Conservation (phyloP, 1,139 yeast genomes). For the Protomyces pachydermus region DNA sequence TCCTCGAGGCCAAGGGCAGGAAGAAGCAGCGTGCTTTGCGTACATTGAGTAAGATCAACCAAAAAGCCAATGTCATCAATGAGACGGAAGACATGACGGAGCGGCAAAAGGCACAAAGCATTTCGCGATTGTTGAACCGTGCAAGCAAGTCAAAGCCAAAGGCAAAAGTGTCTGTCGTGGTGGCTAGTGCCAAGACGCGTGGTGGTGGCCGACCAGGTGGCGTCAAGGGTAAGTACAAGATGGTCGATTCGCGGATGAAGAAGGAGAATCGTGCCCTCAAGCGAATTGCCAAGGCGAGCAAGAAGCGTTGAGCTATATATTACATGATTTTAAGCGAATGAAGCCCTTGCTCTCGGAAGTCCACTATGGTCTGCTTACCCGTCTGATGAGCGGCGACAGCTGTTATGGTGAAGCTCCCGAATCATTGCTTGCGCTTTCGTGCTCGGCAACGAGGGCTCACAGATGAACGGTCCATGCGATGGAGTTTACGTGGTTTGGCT, state of each 20-base stretch:
- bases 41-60: conserved; percentile 83
- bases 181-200: conserved; percentile 78
- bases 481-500: no score
- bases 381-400: no score
- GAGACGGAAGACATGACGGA: conserved; percentile 85
- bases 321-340: no score
- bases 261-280: conserved; percentile 91
- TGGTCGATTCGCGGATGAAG: conserved; percentile 98
- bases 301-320: conserved; percentile 33
- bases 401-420: no score
- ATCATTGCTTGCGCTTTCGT: no score
- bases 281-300: conserved; percentile 80
- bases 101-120: conserved; percentile 90
- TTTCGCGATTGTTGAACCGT: conserved; percentile 76
- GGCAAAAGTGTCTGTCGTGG: conserved; percentile 83
- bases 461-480: no score
- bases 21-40: conserved; percentile 90
- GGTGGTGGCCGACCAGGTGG: conserved; percentile 98
- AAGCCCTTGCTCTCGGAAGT: no score
- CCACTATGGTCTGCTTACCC: no score
- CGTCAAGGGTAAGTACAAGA: conserved; percentile 93
- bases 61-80: conserved; percentile 86
- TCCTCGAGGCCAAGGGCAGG: conserved; percentile 93
- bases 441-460: no score
- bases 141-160: conserved; percentile 61